These are phyloP conservation scores for Coemansia sp. DNA, from an alignment of 192 early-diverging fungal species.

Conservation along the genomic window DNA sequence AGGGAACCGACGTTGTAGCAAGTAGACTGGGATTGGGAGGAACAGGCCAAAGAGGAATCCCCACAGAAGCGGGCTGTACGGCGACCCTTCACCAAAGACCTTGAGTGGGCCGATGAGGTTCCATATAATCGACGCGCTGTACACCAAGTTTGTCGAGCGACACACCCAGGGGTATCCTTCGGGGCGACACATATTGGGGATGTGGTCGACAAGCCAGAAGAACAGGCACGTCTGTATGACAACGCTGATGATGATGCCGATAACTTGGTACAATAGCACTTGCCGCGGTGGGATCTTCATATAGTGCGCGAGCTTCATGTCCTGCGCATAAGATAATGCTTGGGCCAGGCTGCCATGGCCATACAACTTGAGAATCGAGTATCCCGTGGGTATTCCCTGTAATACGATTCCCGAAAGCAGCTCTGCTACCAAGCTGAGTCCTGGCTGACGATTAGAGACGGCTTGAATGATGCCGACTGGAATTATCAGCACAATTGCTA, in stretches of 20 bases:
- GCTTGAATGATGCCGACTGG: constrained; percentile 83
- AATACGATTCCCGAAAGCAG: constrained; percentile 77
- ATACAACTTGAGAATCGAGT: constrained; percentile 83
- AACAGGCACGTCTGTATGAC: constrained; percentile 66
- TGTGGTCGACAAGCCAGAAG: constrained; percentile 62
- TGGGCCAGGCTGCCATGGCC: constrained; percentile 76
- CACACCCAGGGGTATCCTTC: constrained; percentile 69
- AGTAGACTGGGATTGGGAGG: constrained; percentile 70
- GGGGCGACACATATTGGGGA: constrained; percentile 58
- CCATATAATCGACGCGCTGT: constrained; percentile 76
- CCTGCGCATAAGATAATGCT: constrained; percentile 66
- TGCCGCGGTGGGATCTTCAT: constrained; percentile 82
- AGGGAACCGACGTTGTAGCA: constrained; percentile 63
- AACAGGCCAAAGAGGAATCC: constrained; percentile 68
- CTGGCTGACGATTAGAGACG: constrained; percentile 74
- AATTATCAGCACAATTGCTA: constrained; percentile 66
- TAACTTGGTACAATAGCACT: constrained; percentile 73
- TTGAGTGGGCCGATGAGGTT: constrained; percentile 72
- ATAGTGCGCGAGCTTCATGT: constrained; percentile 78
- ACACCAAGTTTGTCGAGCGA: constrained; percentile 59
- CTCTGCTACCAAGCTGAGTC: constrained; percentile 80
- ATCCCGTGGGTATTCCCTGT: constrained; percentile 76
- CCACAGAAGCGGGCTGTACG: constrained; percentile 56
- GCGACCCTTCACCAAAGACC: constrained; percentile 66
- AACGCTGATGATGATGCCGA: constrained; percentile 69